Evolutionary conservation across 331 rosid genomes (phyloP).

Genomic region (Saraca asoca): DNA sequence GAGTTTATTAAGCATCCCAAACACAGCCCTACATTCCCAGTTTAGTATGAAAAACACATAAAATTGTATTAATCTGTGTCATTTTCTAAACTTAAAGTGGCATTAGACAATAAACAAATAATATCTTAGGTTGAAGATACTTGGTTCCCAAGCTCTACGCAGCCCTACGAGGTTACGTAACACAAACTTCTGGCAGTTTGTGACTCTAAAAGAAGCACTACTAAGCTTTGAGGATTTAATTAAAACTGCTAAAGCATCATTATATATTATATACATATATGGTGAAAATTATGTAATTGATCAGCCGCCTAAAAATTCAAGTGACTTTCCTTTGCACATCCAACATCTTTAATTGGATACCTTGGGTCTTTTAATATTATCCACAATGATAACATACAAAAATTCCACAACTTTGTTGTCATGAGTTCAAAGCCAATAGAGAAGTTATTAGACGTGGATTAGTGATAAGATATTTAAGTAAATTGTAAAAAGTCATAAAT

Average conservation of each 20-base stretch:
- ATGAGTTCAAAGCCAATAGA: too few species aligned
- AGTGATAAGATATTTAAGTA: too few species aligned
- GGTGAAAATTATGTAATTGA: slow-evolving; percentile 25
- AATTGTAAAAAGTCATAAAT: too few species aligned
- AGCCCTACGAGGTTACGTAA: slow-evolving; percentile 35
- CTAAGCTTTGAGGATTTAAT: slow-evolving; percentile 26
- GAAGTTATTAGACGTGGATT: too few species aligned
- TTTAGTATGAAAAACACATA: slow-evolving; percentile 27
- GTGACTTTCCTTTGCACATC: slow-evolving; percentile 35
- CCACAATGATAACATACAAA: slow-evolving; percentile 36
- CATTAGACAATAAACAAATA: slow-evolving; percentile 26
- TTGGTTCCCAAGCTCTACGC: background rate
- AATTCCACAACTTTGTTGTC: slow-evolving; percentile 20
- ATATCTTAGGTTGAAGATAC: slow-evolving; percentile 21
- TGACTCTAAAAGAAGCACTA: slow-evolving; percentile 24
- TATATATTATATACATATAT: slow-evolving; percentile 3
- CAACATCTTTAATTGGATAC: slow-evolving; percentile 42
- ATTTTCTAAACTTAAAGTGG: slow-evolving; percentile 22
- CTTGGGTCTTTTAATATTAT: slow-evolving; percentile 28
- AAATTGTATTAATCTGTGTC: slow-evolving; percentile 13
- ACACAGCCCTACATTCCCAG: slow-evolving; percentile 35
- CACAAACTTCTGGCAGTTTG: slow-evolving; percentile 34
- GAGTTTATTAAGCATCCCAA: slow-evolving; percentile 29
- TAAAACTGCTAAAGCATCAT: slow-evolving; percentile 25
- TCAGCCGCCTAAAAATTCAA: background rate